phyloP scores from a whole-genome alignment of 306 rosid species.

The Vigna reflexopilosa region DNA sequence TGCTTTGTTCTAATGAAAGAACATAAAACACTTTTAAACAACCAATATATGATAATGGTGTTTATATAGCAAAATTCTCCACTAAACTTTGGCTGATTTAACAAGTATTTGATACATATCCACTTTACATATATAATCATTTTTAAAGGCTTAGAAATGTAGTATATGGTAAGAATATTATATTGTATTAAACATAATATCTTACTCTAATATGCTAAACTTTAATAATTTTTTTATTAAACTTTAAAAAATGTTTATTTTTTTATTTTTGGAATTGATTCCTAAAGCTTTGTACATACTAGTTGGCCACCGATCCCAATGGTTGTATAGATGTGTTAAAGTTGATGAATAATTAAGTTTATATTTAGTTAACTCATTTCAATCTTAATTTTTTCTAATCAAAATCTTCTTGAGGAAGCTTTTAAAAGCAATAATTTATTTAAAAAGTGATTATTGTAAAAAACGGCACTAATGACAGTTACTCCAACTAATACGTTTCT shows the following conservation, averaged over 20 bases:
- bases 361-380: background rate
- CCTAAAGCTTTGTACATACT: background rate
- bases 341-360: background rate
- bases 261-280: background rate
- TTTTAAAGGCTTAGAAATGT: background rate
- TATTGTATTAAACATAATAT: background rate
- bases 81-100: background rate
- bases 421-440: background rate
- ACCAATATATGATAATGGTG: background rate
- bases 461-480: background rate
- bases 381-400: background rate
- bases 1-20: background rate
- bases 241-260: background rate
- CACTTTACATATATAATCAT: background rate
- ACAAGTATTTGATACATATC: background rate
- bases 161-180: background rate
- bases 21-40: background rate
- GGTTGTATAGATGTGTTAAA: background rate
- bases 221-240: background rate
- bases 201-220: background rate
- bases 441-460: background rate
- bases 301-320: background rate
- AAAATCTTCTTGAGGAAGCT: background rate
- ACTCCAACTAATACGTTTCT: background rate
- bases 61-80: conserved; percentile 8